A percentile compares a stretch with the other conserved stretches of the same genome.
phyloP scores from a whole-genome alignment of 345 rosid species.

The Gossypium ekmanianum region DNA sequence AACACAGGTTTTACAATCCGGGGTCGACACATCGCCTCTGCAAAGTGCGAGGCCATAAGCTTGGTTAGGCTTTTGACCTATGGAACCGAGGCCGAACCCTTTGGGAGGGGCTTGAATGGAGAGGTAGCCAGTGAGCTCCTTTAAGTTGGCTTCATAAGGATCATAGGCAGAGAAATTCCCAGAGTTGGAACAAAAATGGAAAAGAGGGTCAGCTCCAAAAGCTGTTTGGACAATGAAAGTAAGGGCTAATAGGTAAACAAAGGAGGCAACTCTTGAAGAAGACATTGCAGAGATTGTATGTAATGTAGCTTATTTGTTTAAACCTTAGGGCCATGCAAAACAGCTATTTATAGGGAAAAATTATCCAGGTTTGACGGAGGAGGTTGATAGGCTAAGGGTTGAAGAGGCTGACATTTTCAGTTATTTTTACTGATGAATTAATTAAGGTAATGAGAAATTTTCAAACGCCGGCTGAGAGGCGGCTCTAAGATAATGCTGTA shows the following conservation, averaged over 20 bases:
- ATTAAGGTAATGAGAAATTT: not conserved
- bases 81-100: conserved; percentile 41
- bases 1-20: conserved; percentile 47
- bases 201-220: conserved; percentile 34
- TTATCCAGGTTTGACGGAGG: not conserved
- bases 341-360: not conserved
- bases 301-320: not conserved
- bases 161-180: conserved; percentile 37
- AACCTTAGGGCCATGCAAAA: not conserved
- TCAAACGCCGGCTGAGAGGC: conserved; percentile 2
- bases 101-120: conserved; percentile 36
- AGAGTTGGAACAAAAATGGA: conserved; percentile 38
- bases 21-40: conserved; percentile 49
- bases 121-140: conserved; percentile 34
- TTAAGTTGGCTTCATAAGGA: conserved; percentile 41
- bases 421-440: not conserved
- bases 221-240: conserved; percentile 31
- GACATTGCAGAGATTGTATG: conserved; percentile 6
- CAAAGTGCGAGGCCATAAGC: conserved; percentile 57
- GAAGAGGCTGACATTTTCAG: not conserved
- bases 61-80: conserved; percentile 34
- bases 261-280: conserved; percentile 8
- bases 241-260: conserved; percentile 9
- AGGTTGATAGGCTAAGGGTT: not conserved
- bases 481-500: not conserved